Conservation (phyloP, 2,329 filamentous ascomycete species). For the Hirsutella thompsonii region DNA sequence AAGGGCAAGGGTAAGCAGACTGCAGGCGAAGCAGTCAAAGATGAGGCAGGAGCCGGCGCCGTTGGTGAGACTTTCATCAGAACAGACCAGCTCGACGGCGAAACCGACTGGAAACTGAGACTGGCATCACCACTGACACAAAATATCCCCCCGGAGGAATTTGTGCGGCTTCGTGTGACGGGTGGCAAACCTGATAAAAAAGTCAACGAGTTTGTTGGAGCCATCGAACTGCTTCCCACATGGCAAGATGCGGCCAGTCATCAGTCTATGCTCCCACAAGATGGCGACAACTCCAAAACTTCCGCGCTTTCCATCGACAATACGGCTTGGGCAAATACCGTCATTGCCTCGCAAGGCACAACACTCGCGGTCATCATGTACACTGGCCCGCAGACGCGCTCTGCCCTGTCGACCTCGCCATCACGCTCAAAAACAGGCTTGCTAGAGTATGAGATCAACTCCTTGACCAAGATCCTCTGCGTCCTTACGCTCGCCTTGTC, state of each 20-base stretch:
- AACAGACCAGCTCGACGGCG: slow-evolving; percentile 92
- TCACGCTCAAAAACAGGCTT: slow-evolving; percentile 90
- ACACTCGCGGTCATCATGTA: slow-evolving; percentile 88
- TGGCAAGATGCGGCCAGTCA: slow-evolving; percentile 33
- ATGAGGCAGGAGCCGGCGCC: slow-evolving; percentile 24
- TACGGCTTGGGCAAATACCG: slow-evolving; percentile 96
- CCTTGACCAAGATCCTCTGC: slow-evolving; percentile 90
- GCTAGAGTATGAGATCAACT: slow-evolving; percentile 93
- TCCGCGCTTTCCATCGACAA: slow-evolving; percentile 85
- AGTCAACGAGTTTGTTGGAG: slow-evolving; percentile 93
- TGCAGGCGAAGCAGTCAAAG: slow-evolving; percentile 11
- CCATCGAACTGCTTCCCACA: slow-evolving; percentile 58
- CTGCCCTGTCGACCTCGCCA: slow-evolving; percentile 81
- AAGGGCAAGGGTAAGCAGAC: slow-evolving; percentile 22
- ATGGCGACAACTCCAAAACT: slow-evolving; percentile 34
- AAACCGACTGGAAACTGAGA: slow-evolving; percentile 96
- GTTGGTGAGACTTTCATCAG: slow-evolving; percentile 89
- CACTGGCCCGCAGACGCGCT: slow-evolving; percentile 86
- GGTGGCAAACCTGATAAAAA: slow-evolving; percentile 86
- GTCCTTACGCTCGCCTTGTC: slow-evolving; percentile 77
- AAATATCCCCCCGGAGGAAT: slow-evolving; percentile 57
- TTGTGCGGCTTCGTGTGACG: slow-evolving; percentile 56
- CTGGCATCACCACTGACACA: slow-evolving; percentile 80
- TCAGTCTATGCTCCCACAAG: slow-evolving; percentile 17
- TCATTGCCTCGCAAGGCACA: slow-evolving; percentile 83